Evolutionary conservation across 139 green algal species (phyloP).

Genomic region (Pseudopediastrum boryanum): DNA sequence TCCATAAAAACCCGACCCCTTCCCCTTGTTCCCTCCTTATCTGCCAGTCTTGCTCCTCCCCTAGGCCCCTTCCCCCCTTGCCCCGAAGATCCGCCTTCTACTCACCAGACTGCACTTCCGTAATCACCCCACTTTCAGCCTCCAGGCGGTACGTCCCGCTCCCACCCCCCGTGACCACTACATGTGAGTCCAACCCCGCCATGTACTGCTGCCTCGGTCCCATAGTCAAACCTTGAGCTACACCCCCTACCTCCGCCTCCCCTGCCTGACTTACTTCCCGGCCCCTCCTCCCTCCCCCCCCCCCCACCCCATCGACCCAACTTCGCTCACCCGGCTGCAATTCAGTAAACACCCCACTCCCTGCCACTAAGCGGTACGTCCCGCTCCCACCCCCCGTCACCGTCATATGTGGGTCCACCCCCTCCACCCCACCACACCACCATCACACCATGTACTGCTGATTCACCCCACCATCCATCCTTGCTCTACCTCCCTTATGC

Average conservation of each 20-base stretch:
- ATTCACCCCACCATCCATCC: neutral
- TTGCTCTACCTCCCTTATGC: too few relatives aligned
- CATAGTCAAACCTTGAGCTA: too few relatives aligned
- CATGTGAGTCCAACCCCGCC: constrained; percentile 15
- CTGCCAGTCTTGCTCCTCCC: too few relatives aligned
- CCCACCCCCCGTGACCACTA: constrained; percentile 48
- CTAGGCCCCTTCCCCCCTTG: too few relatives aligned
- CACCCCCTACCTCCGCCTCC: too few relatives aligned
- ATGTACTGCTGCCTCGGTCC: too few relatives aligned
- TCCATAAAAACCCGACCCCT: too few relatives aligned
- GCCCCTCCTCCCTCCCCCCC: too few relatives aligned
- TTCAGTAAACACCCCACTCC: constrained; percentile 49
- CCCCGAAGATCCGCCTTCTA: too few relatives aligned
- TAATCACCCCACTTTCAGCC: constrained; percentile 44
- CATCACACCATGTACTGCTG: constrained; percentile 29
- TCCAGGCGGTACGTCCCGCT: constrained; percentile 44
- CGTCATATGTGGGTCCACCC: constrained; percentile 11
- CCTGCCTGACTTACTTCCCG: too few relatives aligned
- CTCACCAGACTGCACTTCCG: constrained; percentile 51
- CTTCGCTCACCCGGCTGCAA: constrained; percentile 50
- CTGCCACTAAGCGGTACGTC: constrained; percentile 39
- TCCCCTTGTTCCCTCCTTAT: too few relatives aligned
- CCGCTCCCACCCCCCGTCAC: constrained; percentile 50
- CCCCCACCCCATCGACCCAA: too few relatives aligned
- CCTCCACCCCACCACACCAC: neutral